Evolutionary conservation across 306 rosid species (phyloP).

Genomic region (Cicer chorassanicum): DNA sequence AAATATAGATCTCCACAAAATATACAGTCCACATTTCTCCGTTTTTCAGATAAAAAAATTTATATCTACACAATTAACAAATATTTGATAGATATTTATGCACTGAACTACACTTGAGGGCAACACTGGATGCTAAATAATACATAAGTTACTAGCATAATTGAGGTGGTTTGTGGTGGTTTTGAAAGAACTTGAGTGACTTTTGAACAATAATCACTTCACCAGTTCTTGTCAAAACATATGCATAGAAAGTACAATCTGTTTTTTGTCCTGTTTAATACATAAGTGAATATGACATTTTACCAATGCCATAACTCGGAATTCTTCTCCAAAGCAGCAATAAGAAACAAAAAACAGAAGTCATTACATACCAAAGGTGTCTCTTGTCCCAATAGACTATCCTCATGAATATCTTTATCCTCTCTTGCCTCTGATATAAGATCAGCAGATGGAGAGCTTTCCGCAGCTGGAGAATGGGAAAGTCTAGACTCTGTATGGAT

Average conservation of each 20-base stretch:
- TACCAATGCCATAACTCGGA: conserved; percentile 37
- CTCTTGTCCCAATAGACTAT: conserved; percentile 73
- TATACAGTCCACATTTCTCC: conserved; percentile 13
- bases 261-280: conserved; percentile 8
- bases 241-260: conserved; percentile 3
- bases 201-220: conserved; percentile 23
- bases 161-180: conserved; percentile 29
- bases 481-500: conserved; percentile 71
- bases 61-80: conserved; percentile 29
- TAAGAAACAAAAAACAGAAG: conserved; percentile 30
- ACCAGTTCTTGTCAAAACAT: conserved; percentile 23
- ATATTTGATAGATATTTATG: conserved; percentile 23
- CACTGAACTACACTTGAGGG: conserved; percentile 41
- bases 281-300: conserved; percentile 28
- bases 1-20: conserved; percentile 12
- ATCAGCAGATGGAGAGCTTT: conserved; percentile 81
- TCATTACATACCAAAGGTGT: conserved; percentile 78
- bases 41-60: conserved; percentile 25
- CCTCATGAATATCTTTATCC: conserved; percentile 64
- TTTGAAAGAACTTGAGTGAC: conserved; percentile 37
- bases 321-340: conserved; percentile 35
- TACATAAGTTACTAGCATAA: conserved; percentile 13
- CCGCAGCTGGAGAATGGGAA: conserved; percentile 73
- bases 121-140: conserved; percentile 21
- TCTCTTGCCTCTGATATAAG: conserved; percentile 70